phyloP scores from a whole-genome alignment of 2,329 filamentous ascomycete genomes.

The Venturia nashicola region DNA sequence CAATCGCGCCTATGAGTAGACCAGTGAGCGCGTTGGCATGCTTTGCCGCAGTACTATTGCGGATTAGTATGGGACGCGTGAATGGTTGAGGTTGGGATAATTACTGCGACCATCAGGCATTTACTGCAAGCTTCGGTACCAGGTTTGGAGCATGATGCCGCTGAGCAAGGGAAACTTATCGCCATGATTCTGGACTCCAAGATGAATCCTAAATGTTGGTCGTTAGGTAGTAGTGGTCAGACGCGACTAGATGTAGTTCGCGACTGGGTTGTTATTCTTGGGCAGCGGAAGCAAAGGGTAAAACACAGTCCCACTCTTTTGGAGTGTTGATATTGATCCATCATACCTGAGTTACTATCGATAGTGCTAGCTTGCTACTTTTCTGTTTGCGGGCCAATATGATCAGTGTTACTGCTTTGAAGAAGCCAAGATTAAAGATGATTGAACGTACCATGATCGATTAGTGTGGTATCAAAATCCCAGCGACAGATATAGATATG shows the following conservation, averaged over 20 bases:
- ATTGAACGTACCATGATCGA: neutral
- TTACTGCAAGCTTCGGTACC: neutral
- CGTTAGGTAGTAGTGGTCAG: too few relatives aligned
- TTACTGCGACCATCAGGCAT: neutral
- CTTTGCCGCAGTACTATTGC: conserved; percentile 22
- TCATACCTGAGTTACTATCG: neutral
- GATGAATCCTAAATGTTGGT: too few relatives aligned
- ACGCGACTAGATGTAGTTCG: too few relatives aligned
- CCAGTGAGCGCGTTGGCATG: conserved; percentile 22
- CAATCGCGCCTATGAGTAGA: conserved; percentile 20
- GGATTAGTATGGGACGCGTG: neutral
- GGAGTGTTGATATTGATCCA: neutral
- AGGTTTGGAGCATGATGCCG: neutral
- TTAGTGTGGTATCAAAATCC: neutral
- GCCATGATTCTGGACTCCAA: neutral
- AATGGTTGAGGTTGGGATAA: too few relatives aligned
- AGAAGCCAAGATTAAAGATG: neutral
- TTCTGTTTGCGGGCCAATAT: too few relatives aligned
- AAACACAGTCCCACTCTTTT: too few relatives aligned
- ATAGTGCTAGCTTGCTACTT: neutral
- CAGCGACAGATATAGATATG: too few relatives aligned
- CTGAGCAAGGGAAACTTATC: neutral
- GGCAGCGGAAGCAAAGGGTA: too few relatives aligned
- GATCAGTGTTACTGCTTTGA: too few relatives aligned
- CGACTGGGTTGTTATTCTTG: too few relatives aligned